These are phyloP conservation scores for Trichoderma asperellum DNA, from an alignment of 2,329 filamentous ascomycete species.

Conservation along the genomic window DNA sequence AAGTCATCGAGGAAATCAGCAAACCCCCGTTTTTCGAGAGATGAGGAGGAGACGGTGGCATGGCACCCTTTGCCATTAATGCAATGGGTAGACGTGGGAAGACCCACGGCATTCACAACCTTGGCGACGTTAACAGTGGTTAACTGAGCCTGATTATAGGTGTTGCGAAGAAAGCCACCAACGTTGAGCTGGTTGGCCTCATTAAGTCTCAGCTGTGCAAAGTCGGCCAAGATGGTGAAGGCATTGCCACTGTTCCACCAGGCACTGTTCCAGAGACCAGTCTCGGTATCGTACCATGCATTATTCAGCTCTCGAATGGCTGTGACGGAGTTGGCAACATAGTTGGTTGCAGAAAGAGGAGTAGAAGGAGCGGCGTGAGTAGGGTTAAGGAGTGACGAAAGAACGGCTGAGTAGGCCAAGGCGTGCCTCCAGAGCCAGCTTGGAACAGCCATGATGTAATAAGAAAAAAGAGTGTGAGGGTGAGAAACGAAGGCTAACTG, in stretches of 20 bases:
- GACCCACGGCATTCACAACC: constrained; percentile 41
- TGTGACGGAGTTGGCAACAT: constrained; percentile 21
- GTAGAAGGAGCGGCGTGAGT: constrained; percentile 18
- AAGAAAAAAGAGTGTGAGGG: not conserved
- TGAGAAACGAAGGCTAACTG: constrained; percentile 8
- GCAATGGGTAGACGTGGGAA: constrained; percentile 39
- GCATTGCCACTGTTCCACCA: constrained; percentile 78
- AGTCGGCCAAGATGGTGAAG: constrained; percentile 65
- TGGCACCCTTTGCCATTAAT: constrained; percentile 32
- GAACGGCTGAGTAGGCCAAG: constrained; percentile 21
- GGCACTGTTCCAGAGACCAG: constrained; percentile 65
- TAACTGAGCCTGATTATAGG: constrained; percentile 51
- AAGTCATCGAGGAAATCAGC: constrained; percentile 55
- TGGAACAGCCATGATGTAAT: constrained; percentile 26
- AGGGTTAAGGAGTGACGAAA: constrained; percentile 14
- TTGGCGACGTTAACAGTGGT: constrained; percentile 46
- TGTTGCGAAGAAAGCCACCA: constrained; percentile 48
- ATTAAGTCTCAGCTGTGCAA: constrained; percentile 43
- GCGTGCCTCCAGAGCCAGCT: constrained; percentile 27
- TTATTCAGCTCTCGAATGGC: constrained; percentile 50
- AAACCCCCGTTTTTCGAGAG: constrained; percentile 41
- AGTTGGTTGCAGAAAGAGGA: constrained; percentile 17
- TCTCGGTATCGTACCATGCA: constrained; percentile 61
- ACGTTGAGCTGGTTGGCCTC: constrained; percentile 46
- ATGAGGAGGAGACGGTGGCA: constrained; percentile 35